Conservation (phyloP, 2,329 filamentous ascomycete genomes). For the Penicillium hordei region DNA sequence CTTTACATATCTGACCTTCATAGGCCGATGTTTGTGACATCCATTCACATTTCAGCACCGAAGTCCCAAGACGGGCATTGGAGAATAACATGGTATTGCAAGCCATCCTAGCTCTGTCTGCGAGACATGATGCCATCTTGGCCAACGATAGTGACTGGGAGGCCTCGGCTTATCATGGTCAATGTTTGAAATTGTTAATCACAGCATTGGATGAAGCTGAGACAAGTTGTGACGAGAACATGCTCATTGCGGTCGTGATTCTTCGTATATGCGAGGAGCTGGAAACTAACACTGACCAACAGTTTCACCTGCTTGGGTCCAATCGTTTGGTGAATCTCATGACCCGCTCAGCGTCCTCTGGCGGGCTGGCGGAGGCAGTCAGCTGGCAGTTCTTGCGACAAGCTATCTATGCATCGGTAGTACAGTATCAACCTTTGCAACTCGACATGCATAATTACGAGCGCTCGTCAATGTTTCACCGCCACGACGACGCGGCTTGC, state of each 20-base stretch:
- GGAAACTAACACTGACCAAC: conserved; percentile 33
- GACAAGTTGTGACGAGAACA: conserved; percentile 47
- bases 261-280: conserved; percentile 52
- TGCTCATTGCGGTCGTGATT: conserved; percentile 52
- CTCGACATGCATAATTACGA: conserved; percentile 42
- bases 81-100: conserved; percentile 50
- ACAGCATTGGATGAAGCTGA: conserved; percentile 45
- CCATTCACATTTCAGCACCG: conserved; percentile 44
- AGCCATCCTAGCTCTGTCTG: conserved; percentile 49
- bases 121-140: conserved; percentile 47
- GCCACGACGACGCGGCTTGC: conserved; percentile 40
- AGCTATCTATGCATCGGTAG: conserved; percentile 44
- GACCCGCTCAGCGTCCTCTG: conserved; percentile 41
- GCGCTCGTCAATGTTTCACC: conserved; percentile 38
- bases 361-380: conserved; percentile 42
- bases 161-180: conserved; percentile 48
- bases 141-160: conserved; percentile 41
- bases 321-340: conserved; percentile 42
- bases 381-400: conserved; percentile 47
- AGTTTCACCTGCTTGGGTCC: conserved; percentile 42
- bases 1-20: not conserved
- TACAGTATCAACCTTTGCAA: conserved; percentile 39
- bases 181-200: conserved; percentile 50
- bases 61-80: conserved; percentile 50
- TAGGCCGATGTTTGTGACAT: conserved; percentile 39